Base-by-base conservation (phyloP, 1,139 yeast genomes). In the Blastobotrys petasosporus region DNA sequence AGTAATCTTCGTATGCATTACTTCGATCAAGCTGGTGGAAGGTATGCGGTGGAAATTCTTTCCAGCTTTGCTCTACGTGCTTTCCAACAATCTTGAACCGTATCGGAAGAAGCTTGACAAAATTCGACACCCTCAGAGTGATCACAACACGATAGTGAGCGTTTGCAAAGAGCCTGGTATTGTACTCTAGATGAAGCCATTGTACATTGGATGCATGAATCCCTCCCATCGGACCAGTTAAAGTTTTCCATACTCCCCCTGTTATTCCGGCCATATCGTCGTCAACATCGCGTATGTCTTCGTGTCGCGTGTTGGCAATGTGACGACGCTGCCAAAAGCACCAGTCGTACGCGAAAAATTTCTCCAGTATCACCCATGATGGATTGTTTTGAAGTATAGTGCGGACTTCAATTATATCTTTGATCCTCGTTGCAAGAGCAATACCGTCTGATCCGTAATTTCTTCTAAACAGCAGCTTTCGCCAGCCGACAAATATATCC, bases 1-100 rank as follows among this genome's bases (percentile, higher is more conserved):
- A 84, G 23, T 79, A 64, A 33, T 80, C 68, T 25, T 80, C 84
- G 48, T 73, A 74, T 38, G 80, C 75, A 54, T 77, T 75, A 0
- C 25, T 20, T 23, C 30, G 31, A 13, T 34, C 40, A 30, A 23
- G 39, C 40, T 35, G 39, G 28, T 41, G 13, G 70, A 77, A 2
- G 73, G 52, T 41, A 20, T 47, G 47, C 5, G 54, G 50, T 7
- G 55, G 52, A 34, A 48, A 54, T 17, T 41, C 47, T 8, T 44
- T 36, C 29, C 50, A 50, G 32, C 44, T 37, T 32, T 48, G 52
- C 13, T 38, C 36, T 12, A 38, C 37, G 8, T 40, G 33, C 17
- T 42, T 17, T 17, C 47, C 50, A 11, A 32, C 32, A 9, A 52
- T 47, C 17, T 45, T 38, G 47, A 58, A 56, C 16, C 54, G 49